Conservation (phyloP, 106 monocot species). For the Dendrobium catenatum region DNA sequence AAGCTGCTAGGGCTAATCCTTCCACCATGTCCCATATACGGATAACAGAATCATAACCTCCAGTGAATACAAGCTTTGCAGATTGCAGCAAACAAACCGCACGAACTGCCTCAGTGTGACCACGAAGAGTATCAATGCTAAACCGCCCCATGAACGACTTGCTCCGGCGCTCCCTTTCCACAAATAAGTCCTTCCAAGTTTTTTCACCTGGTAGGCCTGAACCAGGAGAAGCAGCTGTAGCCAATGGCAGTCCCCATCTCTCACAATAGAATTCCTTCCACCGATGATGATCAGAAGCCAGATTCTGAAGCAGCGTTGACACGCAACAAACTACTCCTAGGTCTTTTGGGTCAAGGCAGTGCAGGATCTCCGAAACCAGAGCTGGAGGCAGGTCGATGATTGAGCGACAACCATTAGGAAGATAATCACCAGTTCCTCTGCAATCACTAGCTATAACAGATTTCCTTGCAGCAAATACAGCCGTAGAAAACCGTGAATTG, state of each 20-base stretch:
- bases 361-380: conserved; percentile 60
- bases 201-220: conserved; percentile 9
- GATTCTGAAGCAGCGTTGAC: conserved; percentile 39
- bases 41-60: conserved; percentile 65
- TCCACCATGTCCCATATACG: conserved; percentile 82
- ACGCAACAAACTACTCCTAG: conserved; percentile 78
- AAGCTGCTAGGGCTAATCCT: conserved; percentile 48
- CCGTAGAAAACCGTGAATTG: neutral
- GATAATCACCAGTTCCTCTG: conserved; percentile 5
- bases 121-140: conserved; percentile 50
- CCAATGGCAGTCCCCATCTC: conserved; percentile 57
- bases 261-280: conserved; percentile 75
- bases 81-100: conserved; percentile 46
- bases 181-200: conserved; percentile 69
- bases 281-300: conserved; percentile 56
- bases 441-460: neutral
- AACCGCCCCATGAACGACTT: conserved; percentile 72
- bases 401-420: conserved; percentile 22
- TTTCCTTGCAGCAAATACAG: conserved; percentile 7
- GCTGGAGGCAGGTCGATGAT: conserved; percentile 66
- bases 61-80: conserved; percentile 64
- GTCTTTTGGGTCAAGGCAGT: conserved; percentile 62
- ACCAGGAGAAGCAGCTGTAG: neutral
- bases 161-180: conserved; percentile 62
- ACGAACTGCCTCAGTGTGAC: conserved; percentile 68